These are phyloP conservation scores for Mortierella sp. DNA, from an alignment of 371 early-diverging fungal species.

Conservation along the genomic window DNA sequence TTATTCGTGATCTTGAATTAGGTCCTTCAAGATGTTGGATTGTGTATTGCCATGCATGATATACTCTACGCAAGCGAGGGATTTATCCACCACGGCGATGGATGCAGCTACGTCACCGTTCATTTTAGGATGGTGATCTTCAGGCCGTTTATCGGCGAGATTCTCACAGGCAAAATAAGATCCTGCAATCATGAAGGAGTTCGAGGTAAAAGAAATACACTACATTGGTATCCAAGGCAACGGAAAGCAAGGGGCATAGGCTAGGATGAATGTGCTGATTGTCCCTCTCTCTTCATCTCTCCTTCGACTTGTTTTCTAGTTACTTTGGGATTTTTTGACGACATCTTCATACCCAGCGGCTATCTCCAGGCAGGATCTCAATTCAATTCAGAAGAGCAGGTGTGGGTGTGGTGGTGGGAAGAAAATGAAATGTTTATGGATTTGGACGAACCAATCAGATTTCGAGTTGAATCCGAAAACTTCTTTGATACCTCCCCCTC, in stretches of 20 bases:
- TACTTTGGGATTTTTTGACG: constrained; percentile 92
- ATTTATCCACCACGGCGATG: constrained; percentile 86
- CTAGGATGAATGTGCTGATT: no score
- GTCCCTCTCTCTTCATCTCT: background rate
- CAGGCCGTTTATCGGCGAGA: constrained; percentile 91
- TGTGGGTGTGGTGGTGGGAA: constrained; percentile 92
- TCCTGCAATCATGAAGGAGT: constrained; percentile 80
- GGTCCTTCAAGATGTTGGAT: constrained; percentile 91
- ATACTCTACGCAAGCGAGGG: constrained; percentile 84
- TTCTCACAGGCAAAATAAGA: constrained; percentile 84
- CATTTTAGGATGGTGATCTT: constrained; percentile 91
- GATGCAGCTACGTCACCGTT: constrained; percentile 82
- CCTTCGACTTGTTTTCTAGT: constrained; percentile 58
- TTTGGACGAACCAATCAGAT: constrained; percentile 81
- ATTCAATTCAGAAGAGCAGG: constrained; percentile 80
- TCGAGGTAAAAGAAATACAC: constrained; percentile 62
- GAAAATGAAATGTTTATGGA: constrained; percentile 89
- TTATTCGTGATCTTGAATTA: constrained; percentile 21
- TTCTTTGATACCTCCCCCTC: constrained; percentile 88
- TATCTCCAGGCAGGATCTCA: constrained; percentile 73
- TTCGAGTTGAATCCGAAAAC: constrained; percentile 79
- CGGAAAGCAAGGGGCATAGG: background rate
- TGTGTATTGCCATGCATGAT: constrained; percentile 90
- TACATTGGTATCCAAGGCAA: background rate
- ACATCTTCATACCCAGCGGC: constrained; percentile 84